Evolutionary conservation across 768 basidiomycete species (phyloP).

Genomic region (Cytidiella melzeri): DNA sequence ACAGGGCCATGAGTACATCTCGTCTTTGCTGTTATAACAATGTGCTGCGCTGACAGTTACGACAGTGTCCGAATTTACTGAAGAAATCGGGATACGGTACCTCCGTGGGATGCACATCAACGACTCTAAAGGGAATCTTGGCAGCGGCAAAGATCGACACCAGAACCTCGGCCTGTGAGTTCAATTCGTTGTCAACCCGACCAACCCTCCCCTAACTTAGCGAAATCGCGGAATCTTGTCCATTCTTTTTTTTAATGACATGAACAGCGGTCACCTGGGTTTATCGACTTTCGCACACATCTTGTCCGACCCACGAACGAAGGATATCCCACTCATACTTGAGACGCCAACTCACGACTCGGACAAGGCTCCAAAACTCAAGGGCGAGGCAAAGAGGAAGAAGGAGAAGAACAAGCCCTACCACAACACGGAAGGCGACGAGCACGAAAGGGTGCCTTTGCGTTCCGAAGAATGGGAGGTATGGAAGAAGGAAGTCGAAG

Average conservation of each 20-base stretch:
- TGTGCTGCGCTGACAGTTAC: background rate
- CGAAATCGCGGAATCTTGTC: too few species aligned
- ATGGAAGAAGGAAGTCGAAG: conserved; percentile 69
- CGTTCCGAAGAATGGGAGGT: conserved; percentile 40
- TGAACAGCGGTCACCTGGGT: conserved; percentile 62
- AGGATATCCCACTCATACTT: conserved; percentile 70
- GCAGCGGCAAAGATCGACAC: conserved; percentile 71
- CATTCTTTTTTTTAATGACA: too few species aligned
- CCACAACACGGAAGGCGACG: conserved; percentile 4
- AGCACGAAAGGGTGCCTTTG: conserved; percentile 3
- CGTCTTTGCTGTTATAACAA: background rate
- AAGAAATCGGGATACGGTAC: conserved; percentile 64
- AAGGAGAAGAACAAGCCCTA: too few species aligned
- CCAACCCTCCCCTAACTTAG: too few species aligned
- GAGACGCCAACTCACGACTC: conserved; percentile 72
- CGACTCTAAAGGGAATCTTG: conserved; percentile 64
- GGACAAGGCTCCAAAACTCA: too few species aligned
- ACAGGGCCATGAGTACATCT: conserved; percentile 15
- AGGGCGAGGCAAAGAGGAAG: background rate
- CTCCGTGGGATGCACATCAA: conserved; percentile 83
- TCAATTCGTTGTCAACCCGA: too few species aligned
- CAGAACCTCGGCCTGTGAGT: conserved; percentile 81
- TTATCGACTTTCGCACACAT: conserved; percentile 43
- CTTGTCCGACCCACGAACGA: conserved; percentile 60
- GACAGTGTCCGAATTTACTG: conserved; percentile 58